Evolutionary conservation across 2,329 filamentous ascomycete genomes (phyloP).

Genomic region (Colletotrichum cuscutae): DNA sequence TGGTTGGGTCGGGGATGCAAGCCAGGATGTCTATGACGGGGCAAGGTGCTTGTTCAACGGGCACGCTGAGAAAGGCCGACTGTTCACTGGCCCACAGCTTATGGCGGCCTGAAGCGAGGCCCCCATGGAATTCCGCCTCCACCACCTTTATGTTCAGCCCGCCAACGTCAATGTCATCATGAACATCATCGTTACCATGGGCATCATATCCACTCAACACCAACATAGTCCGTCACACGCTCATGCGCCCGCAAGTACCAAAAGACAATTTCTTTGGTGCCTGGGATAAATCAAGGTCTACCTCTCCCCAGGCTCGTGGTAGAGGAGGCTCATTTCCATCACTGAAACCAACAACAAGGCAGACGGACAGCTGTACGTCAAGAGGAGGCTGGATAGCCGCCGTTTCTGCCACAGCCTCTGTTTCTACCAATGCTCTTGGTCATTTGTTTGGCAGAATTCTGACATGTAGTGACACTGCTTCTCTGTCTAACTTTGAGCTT

Average conservation of each 20-base stretch:
- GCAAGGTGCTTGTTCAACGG: not conserved
- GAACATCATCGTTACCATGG: not conserved
- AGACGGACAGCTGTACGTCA: too few relatives aligned
- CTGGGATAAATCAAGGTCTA: not conserved
- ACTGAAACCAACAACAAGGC: not conserved
- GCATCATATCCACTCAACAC: not conserved
- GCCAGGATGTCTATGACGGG: constrained; percentile 8
- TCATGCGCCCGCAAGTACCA: constrained; percentile 19
- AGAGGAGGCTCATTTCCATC: not conserved
- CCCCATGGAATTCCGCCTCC: constrained; percentile 4
- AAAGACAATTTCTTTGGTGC: constrained; percentile 9
- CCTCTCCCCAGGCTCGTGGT: not conserved
- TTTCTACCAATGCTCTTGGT: not conserved
- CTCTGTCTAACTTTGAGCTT: not conserved
- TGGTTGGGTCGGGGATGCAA: not conserved
- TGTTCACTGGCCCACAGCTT: not conserved
- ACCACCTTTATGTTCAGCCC: constrained; percentile 11
- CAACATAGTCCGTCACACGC: constrained; percentile 13
- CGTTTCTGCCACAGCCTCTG: too few relatives aligned
- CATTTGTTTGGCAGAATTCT: not conserved
- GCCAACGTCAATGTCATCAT: not conserved
- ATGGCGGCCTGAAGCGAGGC: constrained; percentile 16
- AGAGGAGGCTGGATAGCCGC: not conserved
- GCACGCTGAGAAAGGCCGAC: not conserved
- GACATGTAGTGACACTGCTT: not conserved